A percentile compares a stretch with the other conserved stretches of the same genome.
These are phyloP conservation scores for Rhodocollybia butyracea DNA, from an alignment of 768 basidiomycete species.

Conservation along the genomic window DNA sequence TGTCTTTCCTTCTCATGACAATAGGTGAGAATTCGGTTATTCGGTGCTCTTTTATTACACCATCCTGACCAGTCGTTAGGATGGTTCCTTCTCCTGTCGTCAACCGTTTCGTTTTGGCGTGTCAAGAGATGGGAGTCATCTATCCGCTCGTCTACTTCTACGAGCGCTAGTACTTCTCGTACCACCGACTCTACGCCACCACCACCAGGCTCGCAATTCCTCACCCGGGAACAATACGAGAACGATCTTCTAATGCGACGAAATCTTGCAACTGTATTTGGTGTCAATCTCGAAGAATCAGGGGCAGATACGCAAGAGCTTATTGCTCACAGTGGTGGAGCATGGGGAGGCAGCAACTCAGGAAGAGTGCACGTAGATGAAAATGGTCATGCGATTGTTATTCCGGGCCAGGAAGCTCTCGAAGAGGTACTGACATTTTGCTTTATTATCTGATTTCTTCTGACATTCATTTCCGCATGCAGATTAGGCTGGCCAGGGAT, in stretches of 20 bases:
- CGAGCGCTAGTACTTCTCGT: conserved; percentile 11
- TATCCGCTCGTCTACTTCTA: conserved; percentile 41
- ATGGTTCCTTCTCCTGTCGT: conserved; percentile 90
- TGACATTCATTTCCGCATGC: too few relatives aligned
- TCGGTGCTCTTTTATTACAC: background rate
- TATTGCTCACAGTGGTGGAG: background rate
- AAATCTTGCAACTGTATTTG: conserved; percentile 51
- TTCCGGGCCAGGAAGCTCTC: conserved; percentile 26
- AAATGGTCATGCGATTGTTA: conserved; percentile 22
- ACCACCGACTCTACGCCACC: conserved; percentile 7
- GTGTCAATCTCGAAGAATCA: conserved; percentile 34
- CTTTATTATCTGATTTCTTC: too few relatives aligned
- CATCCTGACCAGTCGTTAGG: conserved; percentile 35
- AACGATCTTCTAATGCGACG: conserved; percentile 49
- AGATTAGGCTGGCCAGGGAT: conserved; percentile 45
- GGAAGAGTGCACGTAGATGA: conserved; percentile 14
- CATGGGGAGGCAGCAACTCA: background rate
- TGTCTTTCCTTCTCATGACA: conserved; percentile 91
- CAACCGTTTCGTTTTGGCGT: conserved; percentile 77
- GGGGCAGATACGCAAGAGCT: conserved; percentile 19
- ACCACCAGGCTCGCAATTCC: conserved; percentile 18
- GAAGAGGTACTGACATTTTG: too few relatives aligned
- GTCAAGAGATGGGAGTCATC: conserved; percentile 82
- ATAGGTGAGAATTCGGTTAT: conserved; percentile 61
- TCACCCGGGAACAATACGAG: conserved; percentile 43